These are phyloP conservation scores for Cystobasidiaceae sp. DNA, from an alignment of 1,284 basidiomycete species.

Conservation along the genomic window DNA sequence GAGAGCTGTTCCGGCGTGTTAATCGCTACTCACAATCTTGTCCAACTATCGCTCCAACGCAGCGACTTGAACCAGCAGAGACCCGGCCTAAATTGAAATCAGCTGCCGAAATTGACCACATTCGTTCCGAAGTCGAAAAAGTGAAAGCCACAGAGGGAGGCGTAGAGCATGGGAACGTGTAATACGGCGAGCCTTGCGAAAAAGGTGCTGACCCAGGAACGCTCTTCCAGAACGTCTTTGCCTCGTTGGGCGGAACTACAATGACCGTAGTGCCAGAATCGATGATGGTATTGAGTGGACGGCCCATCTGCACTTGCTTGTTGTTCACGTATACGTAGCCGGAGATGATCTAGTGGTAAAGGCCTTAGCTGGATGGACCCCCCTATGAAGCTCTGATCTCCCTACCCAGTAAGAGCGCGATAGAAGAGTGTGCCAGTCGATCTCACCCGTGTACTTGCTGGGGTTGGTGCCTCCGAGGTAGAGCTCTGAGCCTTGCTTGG, in stretches of 20 bases:
- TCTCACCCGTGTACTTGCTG: constrained; percentile 25
- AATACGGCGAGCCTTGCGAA: constrained; percentile 28
- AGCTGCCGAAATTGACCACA: constrained; percentile 29
- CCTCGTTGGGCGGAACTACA: constrained; percentile 32
- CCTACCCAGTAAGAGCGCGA: constrained; percentile 33
- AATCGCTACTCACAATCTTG: constrained; percentile 10
- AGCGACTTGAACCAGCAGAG: constrained; percentile 17
- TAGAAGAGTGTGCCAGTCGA: constrained; percentile 32
- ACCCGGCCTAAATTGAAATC: constrained; percentile 36
- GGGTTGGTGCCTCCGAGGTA: constrained; percentile 35
- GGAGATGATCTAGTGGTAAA: not conserved
- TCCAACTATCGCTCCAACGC: constrained; percentile 36
- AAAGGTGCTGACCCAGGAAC: constrained; percentile 30
- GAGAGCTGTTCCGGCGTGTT: not conserved
- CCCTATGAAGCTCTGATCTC: too few species aligned
- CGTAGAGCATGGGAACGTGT: constrained; percentile 28
- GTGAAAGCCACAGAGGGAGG: constrained; percentile 20
- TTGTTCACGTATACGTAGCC: constrained; percentile 12
- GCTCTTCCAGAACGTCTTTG: constrained; percentile 30
- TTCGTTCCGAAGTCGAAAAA: constrained; percentile 27
- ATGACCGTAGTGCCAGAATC: constrained; percentile 36
- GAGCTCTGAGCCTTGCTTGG: constrained; percentile 34
- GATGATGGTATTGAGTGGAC: constrained; percentile 23
- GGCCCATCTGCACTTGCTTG: not conserved
- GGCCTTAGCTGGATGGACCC: too few species aligned